A percentile compares a stretch with the other conserved stretches of the same genome.
These are phyloP conservation scores for Thymus quinquecostatus DNA, from an alignment of 257 asterid species.

Conservation along the genomic window DNA sequence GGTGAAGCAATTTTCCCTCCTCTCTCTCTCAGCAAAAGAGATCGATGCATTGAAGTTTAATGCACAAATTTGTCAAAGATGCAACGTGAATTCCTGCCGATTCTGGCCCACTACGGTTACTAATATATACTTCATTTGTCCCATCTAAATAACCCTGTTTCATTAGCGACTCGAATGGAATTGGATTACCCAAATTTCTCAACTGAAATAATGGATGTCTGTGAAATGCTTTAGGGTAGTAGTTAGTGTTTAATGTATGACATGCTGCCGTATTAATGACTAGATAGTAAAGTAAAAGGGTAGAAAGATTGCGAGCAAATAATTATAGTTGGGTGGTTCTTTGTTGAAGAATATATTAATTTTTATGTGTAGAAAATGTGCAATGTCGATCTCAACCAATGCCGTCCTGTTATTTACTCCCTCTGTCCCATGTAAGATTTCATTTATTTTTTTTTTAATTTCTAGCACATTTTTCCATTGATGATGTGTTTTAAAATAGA, in stretches of 20 bases:
- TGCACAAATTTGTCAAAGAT: slow-evolving; percentile 34
- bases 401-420: too few relatives aligned
- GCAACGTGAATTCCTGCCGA: slow-evolving; percentile 24
- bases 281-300: too few relatives aligned
- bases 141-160: too few relatives aligned
- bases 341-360: background rate
- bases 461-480: too few relatives aligned
- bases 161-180: background rate
- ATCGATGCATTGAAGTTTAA: slow-evolving; percentile 31
- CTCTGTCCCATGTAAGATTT: too few relatives aligned
- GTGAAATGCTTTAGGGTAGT: background rate
- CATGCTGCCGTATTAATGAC: too few relatives aligned
- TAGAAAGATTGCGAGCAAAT: too few relatives aligned
- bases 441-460: too few relatives aligned
- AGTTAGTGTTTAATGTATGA: too few relatives aligned
- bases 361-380: background rate
- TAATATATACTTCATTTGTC: background rate
- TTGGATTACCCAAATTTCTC: background rate
- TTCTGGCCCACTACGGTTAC: background rate
- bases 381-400: background rate
- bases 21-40: slow-evolving; percentile 27
- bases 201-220: background rate
- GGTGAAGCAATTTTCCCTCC: background rate
- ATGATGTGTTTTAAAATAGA: too few relatives aligned
- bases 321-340: background rate